phyloP scores from a whole-genome alignment of 352 stramenopile species.

The Globisporangium carolinianum region DNA sequence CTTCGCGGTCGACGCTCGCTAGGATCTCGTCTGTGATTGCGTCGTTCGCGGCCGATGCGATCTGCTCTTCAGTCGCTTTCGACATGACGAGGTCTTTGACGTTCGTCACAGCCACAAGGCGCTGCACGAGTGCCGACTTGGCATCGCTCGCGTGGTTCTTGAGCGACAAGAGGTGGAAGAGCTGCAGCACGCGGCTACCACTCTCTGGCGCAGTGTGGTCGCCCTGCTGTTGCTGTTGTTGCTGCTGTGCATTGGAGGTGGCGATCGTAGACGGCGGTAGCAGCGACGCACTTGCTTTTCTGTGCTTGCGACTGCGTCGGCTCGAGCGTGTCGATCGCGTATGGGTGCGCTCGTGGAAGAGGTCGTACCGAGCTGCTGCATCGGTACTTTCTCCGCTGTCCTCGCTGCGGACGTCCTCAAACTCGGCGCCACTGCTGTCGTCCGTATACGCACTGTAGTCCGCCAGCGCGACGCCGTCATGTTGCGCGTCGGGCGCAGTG shows the following conservation, averaged over 20 bases:
- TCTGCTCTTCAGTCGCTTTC: constrained; percentile 61
- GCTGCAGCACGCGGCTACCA: constrained; percentile 35
- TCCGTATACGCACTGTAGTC: constrained; percentile 3
- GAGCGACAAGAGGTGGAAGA: constrained; percentile 58
- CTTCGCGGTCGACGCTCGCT: constrained; percentile 51
- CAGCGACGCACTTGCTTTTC: constrained; percentile 1
- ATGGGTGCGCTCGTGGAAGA: constrained; percentile 28
- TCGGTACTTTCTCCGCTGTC: constrained; percentile 29
- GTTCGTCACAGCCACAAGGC: constrained; percentile 42
- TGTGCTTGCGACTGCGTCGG: constrained; percentile 1
- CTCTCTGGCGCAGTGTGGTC: constrained; percentile 2
- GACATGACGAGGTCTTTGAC: constrained; percentile 60
- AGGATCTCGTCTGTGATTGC: constrained; percentile 70
- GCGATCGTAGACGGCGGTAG: constrained; percentile 6
- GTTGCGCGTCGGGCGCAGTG: constrained; percentile 9
- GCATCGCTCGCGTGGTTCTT: constrained; percentile 48
- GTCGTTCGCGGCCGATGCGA: constrained; percentile 60
- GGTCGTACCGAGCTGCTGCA: constrained; percentile 14
- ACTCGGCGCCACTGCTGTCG: neutral
- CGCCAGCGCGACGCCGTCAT: constrained; percentile 13
- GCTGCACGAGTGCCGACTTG: constrained; percentile 44
- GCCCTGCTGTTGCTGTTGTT: constrained; percentile 1
- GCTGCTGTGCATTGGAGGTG: neutral
- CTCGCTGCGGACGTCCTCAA: constrained; percentile 17
- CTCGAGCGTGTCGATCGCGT: neutral